These are phyloP conservation scores for Coemansia sp. DNA, from an alignment of 192 early-diverging fungal genomes.

Conservation along the genomic window DNA sequence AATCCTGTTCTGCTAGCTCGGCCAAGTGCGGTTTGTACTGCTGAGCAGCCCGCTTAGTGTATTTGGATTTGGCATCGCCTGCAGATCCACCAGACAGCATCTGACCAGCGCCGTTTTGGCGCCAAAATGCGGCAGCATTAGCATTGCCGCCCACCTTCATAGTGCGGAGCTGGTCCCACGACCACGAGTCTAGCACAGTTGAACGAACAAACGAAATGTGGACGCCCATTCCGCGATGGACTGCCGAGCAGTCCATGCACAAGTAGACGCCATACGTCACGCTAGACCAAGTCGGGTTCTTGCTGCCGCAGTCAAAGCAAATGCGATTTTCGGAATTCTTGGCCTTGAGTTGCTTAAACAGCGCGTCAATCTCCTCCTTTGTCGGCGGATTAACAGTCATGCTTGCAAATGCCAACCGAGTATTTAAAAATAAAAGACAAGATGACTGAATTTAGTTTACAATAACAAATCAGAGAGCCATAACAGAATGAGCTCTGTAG, in stretches of 20 bases:
- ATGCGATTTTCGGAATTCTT: slow-evolving; percentile 58
- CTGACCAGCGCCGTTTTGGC: slow-evolving; percentile 61
- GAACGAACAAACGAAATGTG: slow-evolving; percentile 98
- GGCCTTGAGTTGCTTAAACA: slow-evolving; percentile 49
- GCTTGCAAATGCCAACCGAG: background rate
- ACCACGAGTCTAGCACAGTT: slow-evolving; percentile 86
- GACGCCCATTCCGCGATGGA: slow-evolving; percentile 95
- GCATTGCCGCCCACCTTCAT: slow-evolving; percentile 91
- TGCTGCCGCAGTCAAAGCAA: slow-evolving; percentile 95
- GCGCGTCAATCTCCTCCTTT: slow-evolving; percentile 38
- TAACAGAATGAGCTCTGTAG: too few relatives aligned
- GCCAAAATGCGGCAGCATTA: slow-evolving; percentile 78
- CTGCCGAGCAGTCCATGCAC: slow-evolving; percentile 94
- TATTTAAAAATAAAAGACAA: background rate
- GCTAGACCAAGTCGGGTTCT: slow-evolving; percentile 94
- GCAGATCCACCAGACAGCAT: slow-evolving; percentile 28
- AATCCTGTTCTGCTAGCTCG: slow-evolving; percentile 72
- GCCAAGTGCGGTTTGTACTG: slow-evolving; percentile 81
- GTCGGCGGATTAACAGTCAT: slow-evolving; percentile 41
- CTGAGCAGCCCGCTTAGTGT: slow-evolving; percentile 68
- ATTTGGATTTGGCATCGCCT: slow-evolving; percentile 81
- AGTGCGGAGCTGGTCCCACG: slow-evolving; percentile 84
- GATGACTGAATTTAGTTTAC: too few relatives aligned
- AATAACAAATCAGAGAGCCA: too few relatives aligned
- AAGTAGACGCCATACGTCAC: slow-evolving; percentile 94